Evolutionary conservation across 2,329 filamentous ascomycete species (phyloP).

Genomic region (Diaporthe sp.): DNA sequence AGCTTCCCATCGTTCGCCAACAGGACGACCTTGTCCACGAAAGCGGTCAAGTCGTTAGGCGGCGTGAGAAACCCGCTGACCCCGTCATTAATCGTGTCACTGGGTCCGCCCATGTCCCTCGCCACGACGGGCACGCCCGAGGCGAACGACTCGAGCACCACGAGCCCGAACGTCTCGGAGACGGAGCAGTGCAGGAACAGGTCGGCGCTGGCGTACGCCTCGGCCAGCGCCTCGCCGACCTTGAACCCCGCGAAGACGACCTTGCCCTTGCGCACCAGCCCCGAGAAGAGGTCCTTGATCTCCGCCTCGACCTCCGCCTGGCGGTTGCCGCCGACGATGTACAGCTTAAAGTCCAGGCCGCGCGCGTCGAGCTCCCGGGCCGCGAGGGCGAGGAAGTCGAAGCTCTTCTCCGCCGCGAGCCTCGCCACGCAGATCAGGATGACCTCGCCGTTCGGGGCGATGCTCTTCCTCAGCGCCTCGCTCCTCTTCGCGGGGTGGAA

Average conservation of each 20-base stretch:
- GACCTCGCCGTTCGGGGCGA: constrained; percentile 74
- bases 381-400: constrained; percentile 74
- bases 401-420: constrained; percentile 79
- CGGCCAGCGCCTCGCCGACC: constrained; percentile 71
- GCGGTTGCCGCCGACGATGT: constrained; percentile 78
- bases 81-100: constrained; percentile 74
- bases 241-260: constrained; percentile 78
- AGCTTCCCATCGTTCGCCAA: constrained; percentile 62
- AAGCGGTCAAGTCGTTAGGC: constrained; percentile 70
- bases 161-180: constrained; percentile 80
- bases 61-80: constrained; percentile 73
- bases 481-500: constrained; percentile 71
- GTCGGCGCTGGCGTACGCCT: constrained; percentile 77
- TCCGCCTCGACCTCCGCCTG: constrained; percentile 74
- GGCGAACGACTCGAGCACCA: constrained; percentile 80
- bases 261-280: constrained; percentile 61
- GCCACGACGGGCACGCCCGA: constrained; percentile 79
- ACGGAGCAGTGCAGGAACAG: constrained; percentile 80
- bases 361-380: constrained; percentile 67
- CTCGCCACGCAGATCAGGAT: constrained; percentile 77
- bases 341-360: constrained; percentile 72
- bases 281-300: constrained; percentile 71
- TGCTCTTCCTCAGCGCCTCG: constrained; percentile 63
- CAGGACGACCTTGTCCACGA: constrained; percentile 66
- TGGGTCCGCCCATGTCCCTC: constrained; percentile 77